Evolutionary conservation across 169 alveolate species (phyloP), one percentile per base, ranked within the genome.

Genomic region (Plasmodium chabaudi): DNA sequence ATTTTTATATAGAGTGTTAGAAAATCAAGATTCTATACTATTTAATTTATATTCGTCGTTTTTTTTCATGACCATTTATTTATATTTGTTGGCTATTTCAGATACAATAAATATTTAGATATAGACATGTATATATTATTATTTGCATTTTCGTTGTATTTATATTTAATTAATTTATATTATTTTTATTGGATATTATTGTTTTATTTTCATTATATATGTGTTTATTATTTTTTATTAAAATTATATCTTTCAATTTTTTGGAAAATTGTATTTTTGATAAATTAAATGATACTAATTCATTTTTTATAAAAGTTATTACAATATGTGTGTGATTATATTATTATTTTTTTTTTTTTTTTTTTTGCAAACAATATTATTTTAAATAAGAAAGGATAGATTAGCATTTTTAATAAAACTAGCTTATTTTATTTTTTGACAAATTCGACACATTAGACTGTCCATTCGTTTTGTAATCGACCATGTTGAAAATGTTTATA

Each of bases 131-230:
- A 72, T 7, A 17, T 3, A n/a, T 72, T 72, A 19, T 57, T 56
- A 34, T 70, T 70, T n/a, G n/a, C n/a, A 23, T 55, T 42, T 72
- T 60, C 15, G 51, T 34, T 9, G 39, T 34, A 27, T 63, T 6
- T 3, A 63, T 21, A 63, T 46, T 51, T 72, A 67, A 67, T 34
- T 70, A 49, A 49, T 51, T 70, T 68, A 42, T 68, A 17, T 19
- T 44, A 34, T 67, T 67, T 69, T 70, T 70, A 49, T 71, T 9
- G 25, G 10, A 57, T n/a, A 0, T 27, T 5, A 23, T 57, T n/a
- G 19, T 23, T 57, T 57, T 57, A 57, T 12, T 57, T 9, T 57
- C 9, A 57, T 6, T 63, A 27, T 57, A 27, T 63, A 19, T 59
- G 7, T 21, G 1, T 59, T 15, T 17, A 19, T 15, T 21, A 21